Percentiles rank a stretch among this genome's conserved stretches.
These are phyloP conservation scores for Apostasia shenzhenica DNA, from an alignment of 106 monocot genomes.

Conservation along the genomic window DNA sequence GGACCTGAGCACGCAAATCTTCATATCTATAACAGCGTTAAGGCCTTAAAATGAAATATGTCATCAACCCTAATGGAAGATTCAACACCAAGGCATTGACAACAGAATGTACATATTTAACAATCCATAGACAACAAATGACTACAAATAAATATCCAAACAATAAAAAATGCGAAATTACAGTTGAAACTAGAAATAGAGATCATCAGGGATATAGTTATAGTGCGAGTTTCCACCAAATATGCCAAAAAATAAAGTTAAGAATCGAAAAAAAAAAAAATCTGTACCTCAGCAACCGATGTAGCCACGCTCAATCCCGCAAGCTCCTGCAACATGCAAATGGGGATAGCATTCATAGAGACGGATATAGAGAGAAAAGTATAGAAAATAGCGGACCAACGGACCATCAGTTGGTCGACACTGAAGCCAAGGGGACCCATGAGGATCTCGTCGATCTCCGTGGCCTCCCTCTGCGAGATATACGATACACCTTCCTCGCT, in stretches of 20 bases:
- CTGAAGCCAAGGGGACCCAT: slow-evolving; percentile 97
- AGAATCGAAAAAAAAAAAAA: background rate
- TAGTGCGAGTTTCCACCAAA: too few species aligned
- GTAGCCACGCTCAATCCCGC: slow-evolving; percentile 67
- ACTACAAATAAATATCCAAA: too few species aligned
- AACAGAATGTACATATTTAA: too few species aligned
- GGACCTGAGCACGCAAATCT: too few species aligned
- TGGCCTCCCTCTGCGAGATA: slow-evolving; percentile 65
- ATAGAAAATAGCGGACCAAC: background rate
- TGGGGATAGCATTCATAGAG: background rate
- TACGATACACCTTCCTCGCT: slow-evolving; percentile 34
- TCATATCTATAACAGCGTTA: too few species aligned
- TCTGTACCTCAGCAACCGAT: slow-evolving; percentile 44
- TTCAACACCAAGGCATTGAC: too few species aligned
- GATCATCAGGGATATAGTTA: too few species aligned
- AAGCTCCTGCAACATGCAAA: slow-evolving; percentile 35
- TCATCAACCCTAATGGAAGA: too few species aligned
- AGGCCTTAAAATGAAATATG: too few species aligned
- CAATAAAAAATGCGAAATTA: too few species aligned
- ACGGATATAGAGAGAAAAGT: background rate
- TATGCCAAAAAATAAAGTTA: background rate
- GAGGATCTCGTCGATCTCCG: slow-evolving; percentile 84
- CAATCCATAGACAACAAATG: too few species aligned
- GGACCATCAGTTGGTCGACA: slow-evolving; percentile 92
- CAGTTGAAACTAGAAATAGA: too few species aligned